A percentile compares a stretch with the other conserved stretches of the same genome.
Conservation (phyloP, 2,329 filamentous ascomycete species). For the Trichoderma atrobrunneum region DNA sequence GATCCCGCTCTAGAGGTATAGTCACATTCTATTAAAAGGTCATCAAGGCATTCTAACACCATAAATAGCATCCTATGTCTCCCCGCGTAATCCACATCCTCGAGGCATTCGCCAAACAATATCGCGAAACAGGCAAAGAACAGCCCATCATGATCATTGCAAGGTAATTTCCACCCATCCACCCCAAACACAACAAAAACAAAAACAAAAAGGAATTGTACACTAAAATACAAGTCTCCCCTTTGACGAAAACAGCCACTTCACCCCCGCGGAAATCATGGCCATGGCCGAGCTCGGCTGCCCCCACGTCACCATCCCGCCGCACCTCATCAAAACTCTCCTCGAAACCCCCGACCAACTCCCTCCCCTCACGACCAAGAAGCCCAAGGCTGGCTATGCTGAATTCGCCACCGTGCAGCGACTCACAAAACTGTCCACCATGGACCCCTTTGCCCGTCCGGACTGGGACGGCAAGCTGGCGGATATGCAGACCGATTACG, state of each 20-base stretch:
- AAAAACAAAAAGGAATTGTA: neutral
- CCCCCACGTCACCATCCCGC: constrained; percentile 24
- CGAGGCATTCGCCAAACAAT: constrained; percentile 18
- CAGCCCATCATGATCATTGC: constrained; percentile 24
- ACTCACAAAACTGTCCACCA: constrained; percentile 32
- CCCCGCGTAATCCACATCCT: constrained; percentile 23
- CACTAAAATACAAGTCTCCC: neutral
- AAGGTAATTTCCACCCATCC: constrained; percentile 11
- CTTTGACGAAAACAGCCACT: constrained; percentile 15
- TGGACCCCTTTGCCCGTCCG: constrained; percentile 39
- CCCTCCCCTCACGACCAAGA: neutral
- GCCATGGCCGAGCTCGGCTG: constrained; percentile 24
- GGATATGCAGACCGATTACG: constrained; percentile 41
- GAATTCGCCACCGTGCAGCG: constrained; percentile 30
- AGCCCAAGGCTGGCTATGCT: constrained; percentile 16
- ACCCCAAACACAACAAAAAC: neutral
- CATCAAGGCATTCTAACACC: neutral
- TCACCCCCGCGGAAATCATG: constrained; percentile 22
- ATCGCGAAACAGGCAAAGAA: constrained; percentile 22
- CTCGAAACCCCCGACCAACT: constrained; percentile 20
- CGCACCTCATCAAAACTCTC: constrained; percentile 19
- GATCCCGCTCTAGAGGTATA: constrained; percentile 24
- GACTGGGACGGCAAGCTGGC: constrained; percentile 38
- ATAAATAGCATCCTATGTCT: constrained; percentile 23
- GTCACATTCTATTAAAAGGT: neutral